Conservation (phyloP, 345 rosid genomes). For the Noccaea bulbosa region DNA sequence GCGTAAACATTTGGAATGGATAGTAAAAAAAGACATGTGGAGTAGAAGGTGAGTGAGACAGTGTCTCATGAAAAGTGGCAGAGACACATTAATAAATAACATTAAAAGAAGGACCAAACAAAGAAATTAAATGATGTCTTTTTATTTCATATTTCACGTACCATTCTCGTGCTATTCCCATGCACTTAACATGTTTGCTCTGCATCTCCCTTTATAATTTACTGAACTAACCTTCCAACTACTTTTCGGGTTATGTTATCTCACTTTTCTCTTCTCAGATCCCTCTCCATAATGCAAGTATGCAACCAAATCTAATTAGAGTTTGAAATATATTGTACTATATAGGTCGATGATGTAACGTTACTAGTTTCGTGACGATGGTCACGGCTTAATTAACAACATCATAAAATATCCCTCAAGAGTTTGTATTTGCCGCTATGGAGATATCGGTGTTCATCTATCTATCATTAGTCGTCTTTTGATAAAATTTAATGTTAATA, state of each 20-base stretch:
- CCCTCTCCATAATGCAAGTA: slow-evolving; percentile 6
- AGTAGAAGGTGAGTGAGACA: slow-evolving; percentile 36
- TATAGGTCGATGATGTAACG: too few species aligned
- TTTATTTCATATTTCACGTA: slow-evolving; percentile 39
- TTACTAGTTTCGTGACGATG: slow-evolving; percentile 25
- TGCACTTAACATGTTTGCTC: slow-evolving; percentile 46
- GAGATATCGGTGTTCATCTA: not conserved
- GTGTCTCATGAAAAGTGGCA: slow-evolving; percentile 42
- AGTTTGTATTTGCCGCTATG: not conserved
- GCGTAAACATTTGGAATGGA: slow-evolving; percentile 11
- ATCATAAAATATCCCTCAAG: slow-evolving; percentile 16
- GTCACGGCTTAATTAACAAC: not conserved
- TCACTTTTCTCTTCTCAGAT: slow-evolving; percentile 8
- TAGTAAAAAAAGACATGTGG: slow-evolving; percentile 37
- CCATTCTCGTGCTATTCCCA: slow-evolving; percentile 43
- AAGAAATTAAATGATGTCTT: slow-evolving; percentile 43
- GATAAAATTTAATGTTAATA: not conserved
- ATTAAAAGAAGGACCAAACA: slow-evolving; percentile 33
- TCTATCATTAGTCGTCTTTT: not conserved
- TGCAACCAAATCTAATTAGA: slow-evolving; percentile 2
- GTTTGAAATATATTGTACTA: slow-evolving; percentile 20
- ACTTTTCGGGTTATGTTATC: slow-evolving; percentile 39
- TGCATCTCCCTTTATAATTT: slow-evolving; percentile 28
- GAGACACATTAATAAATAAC: slow-evolving; percentile 40
- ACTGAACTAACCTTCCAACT: slow-evolving; percentile 42